These are phyloP conservation scores for Potentilla sterilis DNA, from an alignment of 306 rosid species.

Conservation along the genomic window DNA sequence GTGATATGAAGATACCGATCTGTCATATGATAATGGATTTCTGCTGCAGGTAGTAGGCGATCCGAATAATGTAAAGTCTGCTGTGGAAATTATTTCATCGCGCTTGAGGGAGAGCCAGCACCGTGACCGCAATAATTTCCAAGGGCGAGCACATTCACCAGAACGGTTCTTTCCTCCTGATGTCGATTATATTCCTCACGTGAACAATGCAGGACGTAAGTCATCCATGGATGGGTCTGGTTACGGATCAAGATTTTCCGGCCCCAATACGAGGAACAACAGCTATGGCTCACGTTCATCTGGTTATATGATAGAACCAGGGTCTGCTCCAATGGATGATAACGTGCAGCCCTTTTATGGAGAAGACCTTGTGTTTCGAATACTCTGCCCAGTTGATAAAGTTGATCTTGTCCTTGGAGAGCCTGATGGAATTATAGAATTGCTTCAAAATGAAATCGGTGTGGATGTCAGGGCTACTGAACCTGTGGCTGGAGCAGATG, in stretches of 20 bases:
- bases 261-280: conserved; percentile 51
- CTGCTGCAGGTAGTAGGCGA: conserved; percentile 87
- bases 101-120: conserved; percentile 99
- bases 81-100: conserved; percentile 62
- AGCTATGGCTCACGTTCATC: conserved; percentile 53
- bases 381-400: conserved; percentile 84
- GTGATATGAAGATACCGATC: neutral
- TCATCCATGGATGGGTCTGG: conserved; percentile 60
- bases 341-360: conserved; percentile 54
- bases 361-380: conserved; percentile 82
- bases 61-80: conserved; percentile 64
- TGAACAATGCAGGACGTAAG: conserved; percentile 56
- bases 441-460: conserved; percentile 85
- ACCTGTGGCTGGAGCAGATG: conserved; percentile 69
- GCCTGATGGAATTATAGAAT: conserved; percentile 72
- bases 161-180: conserved; percentile 82
- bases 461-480: conserved; percentile 76
- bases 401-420: conserved; percentile 76
- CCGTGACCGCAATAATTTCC: conserved; percentile 84
- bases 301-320: conserved; percentile 55
- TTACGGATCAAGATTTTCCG: conserved; percentile 60
- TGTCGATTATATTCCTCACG: conserved; percentile 67
- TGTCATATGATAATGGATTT: neutral
- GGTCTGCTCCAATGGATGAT: conserved; percentile 50
- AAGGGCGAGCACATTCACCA: conserved; percentile 75